These are phyloP conservation scores for Hydnum rufescens DNA, from an alignment of 768 basidiomycete species.

Conservation along the genomic window DNA sequence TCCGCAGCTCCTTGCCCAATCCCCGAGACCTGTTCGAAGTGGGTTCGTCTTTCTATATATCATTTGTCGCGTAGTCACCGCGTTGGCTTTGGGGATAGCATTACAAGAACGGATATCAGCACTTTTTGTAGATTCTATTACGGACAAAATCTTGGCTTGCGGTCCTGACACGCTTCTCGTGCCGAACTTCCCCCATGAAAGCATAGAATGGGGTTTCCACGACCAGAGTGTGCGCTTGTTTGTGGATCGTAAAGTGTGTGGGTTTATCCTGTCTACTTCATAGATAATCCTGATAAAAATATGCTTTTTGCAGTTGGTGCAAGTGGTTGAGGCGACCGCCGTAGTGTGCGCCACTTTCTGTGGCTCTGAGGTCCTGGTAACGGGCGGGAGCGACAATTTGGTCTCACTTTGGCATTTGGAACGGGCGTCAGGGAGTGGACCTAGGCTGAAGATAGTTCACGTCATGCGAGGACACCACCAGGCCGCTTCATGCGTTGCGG, in stretches of 20 bases:
- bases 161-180: constrained; percentile 35
- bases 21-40: constrained; percentile 38
- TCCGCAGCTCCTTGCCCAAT: constrained; percentile 44
- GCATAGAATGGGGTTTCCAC: constrained; percentile 41
- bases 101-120: not conserved
- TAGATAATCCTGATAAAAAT: not conserved
- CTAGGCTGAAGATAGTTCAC: constrained; percentile 29
- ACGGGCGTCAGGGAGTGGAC: constrained; percentile 20
- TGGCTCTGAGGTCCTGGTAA: constrained; percentile 50
- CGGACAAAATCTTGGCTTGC: constrained; percentile 41
- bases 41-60: not conserved
- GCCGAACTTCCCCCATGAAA: constrained; percentile 44
- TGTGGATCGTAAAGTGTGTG: constrained; percentile 37
- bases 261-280: not conserved
- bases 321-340: constrained; percentile 54
- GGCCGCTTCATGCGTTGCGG: constrained; percentile 43
- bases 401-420: constrained; percentile 65
- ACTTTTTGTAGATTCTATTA: constrained; percentile 37
- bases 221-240: constrained; percentile 32
- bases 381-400: constrained; percentile 60
- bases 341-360: constrained; percentile 64
- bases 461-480: constrained; percentile 67
- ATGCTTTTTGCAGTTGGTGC: constrained; percentile 31
- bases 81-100: no score
- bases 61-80: not conserved